phyloP scores from a whole-genome alignment of 768 basidiomycete genomes.

The Arthromyces matolae region DNA sequence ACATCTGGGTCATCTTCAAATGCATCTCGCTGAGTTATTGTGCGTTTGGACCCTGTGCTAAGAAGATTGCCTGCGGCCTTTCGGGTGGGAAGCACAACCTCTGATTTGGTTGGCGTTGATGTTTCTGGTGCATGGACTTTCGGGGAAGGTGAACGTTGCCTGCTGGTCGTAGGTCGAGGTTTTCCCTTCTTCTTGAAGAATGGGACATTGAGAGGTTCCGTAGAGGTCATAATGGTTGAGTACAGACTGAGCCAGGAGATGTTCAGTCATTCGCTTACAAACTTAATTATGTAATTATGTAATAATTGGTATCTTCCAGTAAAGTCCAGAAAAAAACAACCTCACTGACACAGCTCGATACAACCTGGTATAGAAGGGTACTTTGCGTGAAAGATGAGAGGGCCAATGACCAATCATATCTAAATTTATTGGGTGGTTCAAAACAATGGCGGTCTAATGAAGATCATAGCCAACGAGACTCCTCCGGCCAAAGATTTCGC shows the following conservation, averaged over 20 bases:
- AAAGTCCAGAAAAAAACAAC: neutral
- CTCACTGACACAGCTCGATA: too few species aligned
- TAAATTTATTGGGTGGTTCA: conserved; percentile 9
- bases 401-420: conserved; percentile 8
- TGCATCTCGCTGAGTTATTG: conserved; percentile 62
- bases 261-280: conserved; percentile 5
- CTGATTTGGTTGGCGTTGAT: conserved; percentile 46
- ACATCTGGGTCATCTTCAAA: conserved; percentile 42
- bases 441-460: conserved; percentile 33
- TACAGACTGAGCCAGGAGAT: neutral
- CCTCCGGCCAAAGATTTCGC: conserved; percentile 83
- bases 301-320: neutral
- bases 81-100: conserved; percentile 76
- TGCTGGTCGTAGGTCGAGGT: conserved; percentile 67
- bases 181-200: conserved; percentile 88
- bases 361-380: too few species aligned
- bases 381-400: too few species aligned
- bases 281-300: conserved; percentile 3
- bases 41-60: conserved; percentile 47
- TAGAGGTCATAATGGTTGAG: conserved; percentile 36
- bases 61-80: conserved; percentile 68
- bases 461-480: conserved; percentile 77
- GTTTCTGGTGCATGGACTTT: conserved; percentile 15
- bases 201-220: conserved; percentile 53
- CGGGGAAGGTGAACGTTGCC: conserved; percentile 75